Conservation (phyloP, 805 yeast species). For the Starmerella roubikii region DNA sequence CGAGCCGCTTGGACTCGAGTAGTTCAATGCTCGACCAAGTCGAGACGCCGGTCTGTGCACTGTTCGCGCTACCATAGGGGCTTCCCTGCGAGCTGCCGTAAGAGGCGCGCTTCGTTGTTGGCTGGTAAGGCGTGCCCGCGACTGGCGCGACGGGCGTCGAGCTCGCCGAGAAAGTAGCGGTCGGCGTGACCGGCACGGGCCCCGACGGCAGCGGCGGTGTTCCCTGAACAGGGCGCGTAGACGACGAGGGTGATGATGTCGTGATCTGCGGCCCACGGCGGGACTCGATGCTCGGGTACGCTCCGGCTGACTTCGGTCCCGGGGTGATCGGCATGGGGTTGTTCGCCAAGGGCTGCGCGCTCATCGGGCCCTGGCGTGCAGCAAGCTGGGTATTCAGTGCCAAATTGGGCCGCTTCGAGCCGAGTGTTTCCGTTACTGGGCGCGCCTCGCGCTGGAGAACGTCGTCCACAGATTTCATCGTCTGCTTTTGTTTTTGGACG, state of each 20-base stretch:
- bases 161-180: neutral
- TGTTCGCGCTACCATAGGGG: no score
- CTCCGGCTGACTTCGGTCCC: no score
- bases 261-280: no score
- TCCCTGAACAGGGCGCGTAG: no score
- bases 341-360: no score
- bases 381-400: neutral
- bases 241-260: no score
- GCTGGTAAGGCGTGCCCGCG: neutral
- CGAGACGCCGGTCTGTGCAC: neutral
- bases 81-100: no score
- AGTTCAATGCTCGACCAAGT: constrained; percentile 25
- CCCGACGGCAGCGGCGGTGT: neutral
- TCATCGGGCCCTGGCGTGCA: no score
- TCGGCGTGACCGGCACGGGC: neutral
- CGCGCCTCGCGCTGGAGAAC: constrained; percentile 6
- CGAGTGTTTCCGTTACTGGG: neutral
- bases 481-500: constrained; percentile 3
- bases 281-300: no score
- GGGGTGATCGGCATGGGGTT: no score
- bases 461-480: neutral
- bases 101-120: no score
- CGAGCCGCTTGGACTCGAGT: constrained; percentile 5
- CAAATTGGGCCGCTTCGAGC: neutral
- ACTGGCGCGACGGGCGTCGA: neutral